Conservation (phyloP, 2,329 filamentous ascomycete species). For the Curvularia sp. region DNA sequence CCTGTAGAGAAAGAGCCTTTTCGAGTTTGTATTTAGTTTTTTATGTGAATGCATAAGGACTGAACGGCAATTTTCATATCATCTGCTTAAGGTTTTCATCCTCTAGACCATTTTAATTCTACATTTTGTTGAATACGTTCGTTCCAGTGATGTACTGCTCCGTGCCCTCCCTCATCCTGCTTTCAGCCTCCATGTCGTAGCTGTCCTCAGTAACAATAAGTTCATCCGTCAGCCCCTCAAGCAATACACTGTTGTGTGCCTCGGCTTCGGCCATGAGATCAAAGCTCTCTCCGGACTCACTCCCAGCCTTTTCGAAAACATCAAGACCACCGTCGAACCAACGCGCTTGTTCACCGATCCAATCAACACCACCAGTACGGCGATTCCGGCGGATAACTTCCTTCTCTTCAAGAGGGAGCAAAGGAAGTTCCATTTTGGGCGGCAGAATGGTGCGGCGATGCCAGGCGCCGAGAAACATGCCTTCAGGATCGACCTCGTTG, state of each 20-base stretch:
- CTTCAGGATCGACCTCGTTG: conserved; percentile 75
- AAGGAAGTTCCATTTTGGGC: conserved; percentile 34
- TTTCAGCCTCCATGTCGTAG: conserved; percentile 19
- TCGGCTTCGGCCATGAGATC: conserved; percentile 56
- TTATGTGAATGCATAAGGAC: not conserved
- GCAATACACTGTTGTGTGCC: conserved; percentile 47
- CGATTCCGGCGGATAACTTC: conserved; percentile 48
- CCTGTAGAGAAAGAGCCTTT: not conserved
- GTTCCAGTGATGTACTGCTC: conserved; percentile 29
- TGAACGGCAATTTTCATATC: not conserved
- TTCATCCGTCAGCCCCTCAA: conserved; percentile 33
- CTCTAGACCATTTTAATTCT: conserved; percentile 5
- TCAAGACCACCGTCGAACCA: conserved; percentile 47
- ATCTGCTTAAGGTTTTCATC: not conserved
- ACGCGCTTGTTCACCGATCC: conserved; percentile 49
- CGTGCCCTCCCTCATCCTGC: conserved; percentile 25
- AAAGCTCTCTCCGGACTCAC: conserved; percentile 50
- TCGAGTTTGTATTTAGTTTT: no score
- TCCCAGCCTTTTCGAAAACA: conserved; percentile 39
- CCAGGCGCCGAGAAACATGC: conserved; percentile 92
- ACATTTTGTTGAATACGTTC: conserved; percentile 44
- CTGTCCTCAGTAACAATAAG: conserved; percentile 14
- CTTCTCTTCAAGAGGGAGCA: conserved; percentile 52
- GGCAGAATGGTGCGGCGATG: conserved; percentile 66
- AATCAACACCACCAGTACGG: conserved; percentile 45